Percentiles rank a stretch among this genome's conserved stretches.
Evolutionary conservation across 2,329 filamentous ascomycete species (phyloP).

Genomic region (Fusarium sp.): DNA sequence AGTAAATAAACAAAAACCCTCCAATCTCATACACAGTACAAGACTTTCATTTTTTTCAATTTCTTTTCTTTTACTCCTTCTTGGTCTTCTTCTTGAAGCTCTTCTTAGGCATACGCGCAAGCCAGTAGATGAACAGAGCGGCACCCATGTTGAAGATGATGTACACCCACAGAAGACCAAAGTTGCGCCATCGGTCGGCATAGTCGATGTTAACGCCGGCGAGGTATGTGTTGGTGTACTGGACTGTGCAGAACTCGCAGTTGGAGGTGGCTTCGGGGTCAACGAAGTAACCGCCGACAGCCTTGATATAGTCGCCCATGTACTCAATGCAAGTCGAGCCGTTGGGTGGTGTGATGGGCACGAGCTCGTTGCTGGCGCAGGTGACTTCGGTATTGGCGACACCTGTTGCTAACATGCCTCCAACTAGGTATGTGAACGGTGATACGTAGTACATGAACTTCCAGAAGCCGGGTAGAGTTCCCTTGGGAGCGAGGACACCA

Average conservation of each 20-base stretch:
- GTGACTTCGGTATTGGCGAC: slow-evolving; percentile 74
- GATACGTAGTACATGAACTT: slow-evolving; percentile 72
- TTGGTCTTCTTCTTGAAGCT: slow-evolving; percentile 48
- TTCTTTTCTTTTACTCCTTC: slow-evolving; percentile 7
- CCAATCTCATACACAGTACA: slow-evolving; percentile 16
- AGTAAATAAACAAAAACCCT: slow-evolving; percentile 6
- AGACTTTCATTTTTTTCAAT: background rate
- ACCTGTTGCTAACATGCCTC: slow-evolving; percentile 76
- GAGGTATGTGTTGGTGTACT: slow-evolving; percentile 65
- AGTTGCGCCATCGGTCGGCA: slow-evolving; percentile 74
- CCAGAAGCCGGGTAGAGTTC: slow-evolving; percentile 67
- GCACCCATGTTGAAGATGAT: slow-evolving; percentile 68
- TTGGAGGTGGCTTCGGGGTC: slow-evolving; percentile 59
- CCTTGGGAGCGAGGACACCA: slow-evolving; percentile 49
- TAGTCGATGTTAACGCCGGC: slow-evolving; percentile 64
- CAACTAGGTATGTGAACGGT: slow-evolving; percentile 85
- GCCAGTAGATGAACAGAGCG: slow-evolving; percentile 68
- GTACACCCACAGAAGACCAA: slow-evolving; percentile 71
- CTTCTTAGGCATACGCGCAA: slow-evolving; percentile 61
- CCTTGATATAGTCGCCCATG: slow-evolving; percentile 61
- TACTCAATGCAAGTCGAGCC: slow-evolving; percentile 71
- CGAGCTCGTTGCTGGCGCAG: slow-evolving; percentile 78
- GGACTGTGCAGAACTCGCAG: slow-evolving; percentile 70
- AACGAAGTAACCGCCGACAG: slow-evolving; percentile 64
- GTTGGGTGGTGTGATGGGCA: slow-evolving; percentile 70